phyloP scores from a whole-genome alignment of 108 stramenopile species.

The Aurantiochytrium sp. region DNA sequence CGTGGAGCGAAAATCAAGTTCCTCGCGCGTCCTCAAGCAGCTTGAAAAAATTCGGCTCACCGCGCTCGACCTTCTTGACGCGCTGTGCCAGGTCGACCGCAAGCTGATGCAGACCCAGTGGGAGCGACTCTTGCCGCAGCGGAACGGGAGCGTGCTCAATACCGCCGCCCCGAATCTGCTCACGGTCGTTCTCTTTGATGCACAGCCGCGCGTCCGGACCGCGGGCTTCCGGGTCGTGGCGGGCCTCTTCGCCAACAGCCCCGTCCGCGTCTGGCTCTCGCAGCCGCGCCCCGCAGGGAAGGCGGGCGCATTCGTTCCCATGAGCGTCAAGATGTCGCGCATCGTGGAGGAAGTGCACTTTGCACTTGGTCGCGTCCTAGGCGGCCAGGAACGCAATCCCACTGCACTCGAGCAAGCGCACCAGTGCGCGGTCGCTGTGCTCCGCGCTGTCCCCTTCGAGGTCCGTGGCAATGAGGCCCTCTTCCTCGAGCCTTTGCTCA shows the following conservation, averaged over 20 bases:
- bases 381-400: background rate
- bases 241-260: background rate
- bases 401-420: background rate
- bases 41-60: background rate
- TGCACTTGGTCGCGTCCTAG: background rate
- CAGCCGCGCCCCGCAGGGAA: conserved; percentile 1
- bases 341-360: background rate
- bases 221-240: background rate
- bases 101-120: background rate
- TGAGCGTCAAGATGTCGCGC: background rate
- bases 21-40: background rate
- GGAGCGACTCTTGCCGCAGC: background rate
- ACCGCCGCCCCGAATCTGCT: background rate
- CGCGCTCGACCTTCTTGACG: background rate
- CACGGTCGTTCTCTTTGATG: background rate
- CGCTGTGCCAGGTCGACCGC: background rate
- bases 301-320: background rate
- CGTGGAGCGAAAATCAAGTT: background rate
- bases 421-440: background rate
- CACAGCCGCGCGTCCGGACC: background rate
- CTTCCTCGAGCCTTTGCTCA: background rate
- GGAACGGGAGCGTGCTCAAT: background rate
- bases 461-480: background rate
- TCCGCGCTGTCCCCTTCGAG: background rate
- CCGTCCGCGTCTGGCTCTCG: conserved; percentile 29